Evolutionary conservation across 805 yeast genomes (phyloP).

Genomic region (Wickerhamiella occidentalis): DNA sequence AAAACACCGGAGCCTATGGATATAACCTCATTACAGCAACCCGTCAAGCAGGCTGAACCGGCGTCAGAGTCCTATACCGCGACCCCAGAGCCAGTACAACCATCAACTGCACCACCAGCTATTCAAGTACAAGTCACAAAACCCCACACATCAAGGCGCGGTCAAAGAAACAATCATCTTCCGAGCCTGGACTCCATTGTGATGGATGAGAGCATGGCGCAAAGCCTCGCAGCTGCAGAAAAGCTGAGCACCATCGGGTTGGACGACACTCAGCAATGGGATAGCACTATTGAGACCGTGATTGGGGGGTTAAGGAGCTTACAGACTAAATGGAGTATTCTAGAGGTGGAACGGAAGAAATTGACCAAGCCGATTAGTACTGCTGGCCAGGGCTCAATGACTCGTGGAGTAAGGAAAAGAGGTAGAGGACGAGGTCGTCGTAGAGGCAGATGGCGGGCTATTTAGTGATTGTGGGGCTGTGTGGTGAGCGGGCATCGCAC

Average conservation of each 20-base stretch:
- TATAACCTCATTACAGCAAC: neutral
- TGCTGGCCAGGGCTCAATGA: neutral
- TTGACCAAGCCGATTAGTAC: neutral
- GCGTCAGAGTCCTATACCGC: neutral
- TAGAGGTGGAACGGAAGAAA: conserved; percentile 11
- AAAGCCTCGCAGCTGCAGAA: conserved; percentile 11
- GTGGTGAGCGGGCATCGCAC: too few species aligned
- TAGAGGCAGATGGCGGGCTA: conserved; percentile 11
- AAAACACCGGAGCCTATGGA: neutral
- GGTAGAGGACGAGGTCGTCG: conserved; percentile 11
- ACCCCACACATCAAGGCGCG: neutral
- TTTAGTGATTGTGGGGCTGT: neutral
- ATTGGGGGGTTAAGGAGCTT: conserved; percentile 6
- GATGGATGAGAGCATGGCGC: conserved; percentile 8
- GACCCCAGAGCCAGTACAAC: neutral
- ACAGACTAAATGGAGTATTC: conserved; percentile 8
- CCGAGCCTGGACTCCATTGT: conserved; percentile 6
- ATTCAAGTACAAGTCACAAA: neutral
- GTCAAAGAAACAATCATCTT: neutral
- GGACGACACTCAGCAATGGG: conserved; percentile 5
- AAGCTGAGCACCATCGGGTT: neutral
- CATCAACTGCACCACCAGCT: neutral
- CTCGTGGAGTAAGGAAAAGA: conserved; percentile 5
- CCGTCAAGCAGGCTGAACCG: neutral
- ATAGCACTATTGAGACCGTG: neutral